phyloP scores from a whole-genome alignment of 1,284 basidiomycete species.

The Mycena sp. region DNA sequence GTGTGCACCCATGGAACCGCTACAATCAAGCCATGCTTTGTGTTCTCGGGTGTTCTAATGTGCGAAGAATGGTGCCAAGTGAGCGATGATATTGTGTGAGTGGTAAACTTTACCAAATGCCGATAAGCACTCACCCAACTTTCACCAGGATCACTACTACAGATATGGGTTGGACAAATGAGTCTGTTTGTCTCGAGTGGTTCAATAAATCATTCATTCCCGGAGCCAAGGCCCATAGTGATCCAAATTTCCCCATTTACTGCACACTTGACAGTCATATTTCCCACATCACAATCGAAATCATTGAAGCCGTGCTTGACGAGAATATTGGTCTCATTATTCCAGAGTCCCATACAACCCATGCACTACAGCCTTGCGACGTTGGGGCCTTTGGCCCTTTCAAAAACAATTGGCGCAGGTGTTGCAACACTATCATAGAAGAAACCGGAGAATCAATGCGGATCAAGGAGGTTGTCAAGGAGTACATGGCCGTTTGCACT shows the following conservation, averaged over 20 bases:
- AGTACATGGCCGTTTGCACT: constrained; percentile 36
- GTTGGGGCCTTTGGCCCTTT: constrained; percentile 31
- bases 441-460: constrained; percentile 36
- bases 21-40: constrained; percentile 35
- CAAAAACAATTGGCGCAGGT: constrained; percentile 16
- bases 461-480: constrained; percentile 39
- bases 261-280: constrained; percentile 37
- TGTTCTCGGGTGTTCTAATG: constrained; percentile 41
- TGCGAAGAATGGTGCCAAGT: constrained; percentile 36
- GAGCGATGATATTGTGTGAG: constrained; percentile 25
- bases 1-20: constrained; percentile 40
- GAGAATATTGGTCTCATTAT: constrained; percentile 28
- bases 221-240: constrained; percentile 16
- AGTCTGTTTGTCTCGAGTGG: constrained; percentile 40
- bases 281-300: constrained; percentile 25
- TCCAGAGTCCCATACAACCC: constrained; percentile 34
- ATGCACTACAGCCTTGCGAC: constrained; percentile 32
- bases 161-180: constrained; percentile 47
- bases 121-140: neutral
- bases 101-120: neutral
- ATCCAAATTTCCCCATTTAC: constrained; percentile 27
- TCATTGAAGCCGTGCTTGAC: constrained; percentile 21
- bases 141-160: constrained; percentile 31
- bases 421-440: neutral
- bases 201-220: constrained; percentile 43